These are phyloP conservation scores for Aquanectria penicillioides DNA, from an alignment of 2,329 filamentous ascomycete genomes.

Conservation along the genomic window DNA sequence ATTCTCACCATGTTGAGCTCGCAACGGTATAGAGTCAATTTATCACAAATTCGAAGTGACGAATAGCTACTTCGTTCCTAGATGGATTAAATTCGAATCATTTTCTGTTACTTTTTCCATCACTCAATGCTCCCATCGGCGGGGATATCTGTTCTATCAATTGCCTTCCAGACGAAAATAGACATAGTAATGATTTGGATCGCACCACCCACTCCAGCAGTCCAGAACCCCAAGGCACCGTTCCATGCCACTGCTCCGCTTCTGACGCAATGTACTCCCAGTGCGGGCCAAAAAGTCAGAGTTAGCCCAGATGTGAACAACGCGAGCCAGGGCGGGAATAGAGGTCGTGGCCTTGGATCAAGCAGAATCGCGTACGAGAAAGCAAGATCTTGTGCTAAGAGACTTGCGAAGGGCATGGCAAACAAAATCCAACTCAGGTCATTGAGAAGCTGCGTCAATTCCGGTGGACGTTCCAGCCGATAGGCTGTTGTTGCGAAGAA, in stretches of 20 bases:
- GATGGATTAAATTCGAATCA: no score
- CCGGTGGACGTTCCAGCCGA: neutral
- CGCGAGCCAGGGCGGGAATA: neutral
- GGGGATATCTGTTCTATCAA: no score
- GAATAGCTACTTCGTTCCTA: no score
- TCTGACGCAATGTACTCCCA: neutral
- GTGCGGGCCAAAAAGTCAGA: neutral
- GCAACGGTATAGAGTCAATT: no score
- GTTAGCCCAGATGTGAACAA: neutral
- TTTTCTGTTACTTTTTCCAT: no score
- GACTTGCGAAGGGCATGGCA: neutral
- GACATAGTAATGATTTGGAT: no score
- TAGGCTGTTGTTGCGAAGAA: slow-evolving; percentile 1
- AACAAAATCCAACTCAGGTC: slow-evolving; percentile 1
- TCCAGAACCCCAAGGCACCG: neutral
- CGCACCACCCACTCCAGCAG: no score
- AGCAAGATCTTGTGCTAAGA: neutral
- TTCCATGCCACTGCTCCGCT: neutral
- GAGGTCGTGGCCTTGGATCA: neutral
- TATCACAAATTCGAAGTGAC: no score
- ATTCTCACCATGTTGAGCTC: no score
- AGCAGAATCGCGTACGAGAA: slow-evolving; percentile 4
- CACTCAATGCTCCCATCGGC: no score
- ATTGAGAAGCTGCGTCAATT: neutral
- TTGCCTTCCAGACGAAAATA: no score